Conservation (phyloP, 345 rosid genomes). For the Acer saccharum region DNA sequence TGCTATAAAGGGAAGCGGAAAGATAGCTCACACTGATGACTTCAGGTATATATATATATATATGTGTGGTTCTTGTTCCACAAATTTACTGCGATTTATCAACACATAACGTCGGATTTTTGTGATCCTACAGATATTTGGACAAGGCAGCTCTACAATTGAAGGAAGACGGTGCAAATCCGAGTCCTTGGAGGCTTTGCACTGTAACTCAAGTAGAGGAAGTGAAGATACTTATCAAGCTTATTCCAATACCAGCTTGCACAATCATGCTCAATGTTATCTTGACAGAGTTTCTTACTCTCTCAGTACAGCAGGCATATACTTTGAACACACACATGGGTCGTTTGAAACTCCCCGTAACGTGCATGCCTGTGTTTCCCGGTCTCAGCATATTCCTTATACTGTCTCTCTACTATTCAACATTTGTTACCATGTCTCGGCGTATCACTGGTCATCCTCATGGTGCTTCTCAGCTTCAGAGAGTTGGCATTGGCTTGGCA, state of each 20-base stretch:
- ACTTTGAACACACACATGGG: conserved; percentile 77
- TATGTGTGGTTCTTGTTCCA: conserved; percentile 18
- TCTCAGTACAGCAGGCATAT: conserved; percentile 87
- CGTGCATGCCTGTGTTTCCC: conserved; percentile 94
- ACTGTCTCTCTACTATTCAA: conserved; percentile 67
- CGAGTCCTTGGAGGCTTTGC: conserved; percentile 88
- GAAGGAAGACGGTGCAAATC: conserved; percentile 69
- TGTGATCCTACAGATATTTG: conserved; percentile 52
- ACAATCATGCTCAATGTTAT: conserved; percentile 65
- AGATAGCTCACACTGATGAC: conserved; percentile 66
- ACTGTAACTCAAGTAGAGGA: conserved; percentile 94
- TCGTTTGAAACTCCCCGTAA: conserved; percentile 75
- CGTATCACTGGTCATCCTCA: conserved; percentile 81
- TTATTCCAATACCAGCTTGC: conserved; percentile 79
- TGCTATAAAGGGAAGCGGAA: conserved; percentile 78
- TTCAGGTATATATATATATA: conserved; percentile 53
- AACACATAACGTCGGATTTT: not conserved
- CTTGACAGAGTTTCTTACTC: conserved; percentile 80
- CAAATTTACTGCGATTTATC: not conserved
- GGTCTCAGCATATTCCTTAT: conserved; percentile 83
- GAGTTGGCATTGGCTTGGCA: conserved; percentile 80
- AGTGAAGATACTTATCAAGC: conserved; percentile 77
- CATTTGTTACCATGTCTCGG: conserved; percentile 73
- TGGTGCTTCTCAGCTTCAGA: conserved; percentile 94
- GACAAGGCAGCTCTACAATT: conserved; percentile 88